Evolutionary conservation across 2,329 filamentous ascomycete species (phyloP).

Genomic region (Fusarium nodosum): DNA sequence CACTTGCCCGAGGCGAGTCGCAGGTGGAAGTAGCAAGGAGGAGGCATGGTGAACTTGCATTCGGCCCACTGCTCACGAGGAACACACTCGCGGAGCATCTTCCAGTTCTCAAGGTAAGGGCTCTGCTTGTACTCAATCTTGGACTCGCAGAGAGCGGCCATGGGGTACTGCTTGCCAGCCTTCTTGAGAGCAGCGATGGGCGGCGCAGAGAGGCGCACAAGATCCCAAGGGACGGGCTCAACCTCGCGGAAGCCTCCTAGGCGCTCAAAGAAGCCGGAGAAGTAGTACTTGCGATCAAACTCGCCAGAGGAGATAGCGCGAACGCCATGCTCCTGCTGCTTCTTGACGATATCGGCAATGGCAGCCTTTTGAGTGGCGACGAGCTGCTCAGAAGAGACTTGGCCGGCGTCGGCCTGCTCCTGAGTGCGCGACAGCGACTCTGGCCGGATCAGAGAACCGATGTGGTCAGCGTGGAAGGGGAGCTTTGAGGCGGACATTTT

Average conservation of each 20-base stretch:
- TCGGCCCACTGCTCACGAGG: slow-evolving; percentile 71
- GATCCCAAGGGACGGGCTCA: slow-evolving; percentile 56
- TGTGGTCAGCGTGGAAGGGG: slow-evolving; percentile 79
- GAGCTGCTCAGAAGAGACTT: slow-evolving; percentile 60
- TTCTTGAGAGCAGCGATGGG: slow-evolving; percentile 58
- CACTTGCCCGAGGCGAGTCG: slow-evolving; percentile 65
- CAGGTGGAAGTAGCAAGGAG: slow-evolving; percentile 76
- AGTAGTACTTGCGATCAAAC: slow-evolving; percentile 68
- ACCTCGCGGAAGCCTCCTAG: slow-evolving; percentile 58
- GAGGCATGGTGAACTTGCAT: slow-evolving; percentile 76
- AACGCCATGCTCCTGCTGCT: slow-evolving; percentile 74
- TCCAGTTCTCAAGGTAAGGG: slow-evolving; percentile 61
- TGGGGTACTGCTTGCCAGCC: slow-evolving; percentile 56
- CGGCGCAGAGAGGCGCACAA: slow-evolving; percentile 55
- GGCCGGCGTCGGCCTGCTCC: slow-evolving; percentile 63
- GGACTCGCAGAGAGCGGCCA: slow-evolving; percentile 58
- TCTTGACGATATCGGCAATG: slow-evolving; percentile 73
- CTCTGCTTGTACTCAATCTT: slow-evolving; percentile 59
- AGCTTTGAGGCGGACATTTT: slow-evolving; percentile 50
- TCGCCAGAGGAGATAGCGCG: slow-evolving; percentile 77
- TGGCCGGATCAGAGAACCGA: slow-evolving; percentile 78
- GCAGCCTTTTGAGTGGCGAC: slow-evolving; percentile 70
- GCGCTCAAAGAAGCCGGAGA: slow-evolving; percentile 64
- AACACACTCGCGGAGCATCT: slow-evolving; percentile 58
- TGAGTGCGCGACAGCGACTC: slow-evolving; percentile 69